These are phyloP conservation scores for Cercophora sp. DNA, from an alignment of 495 filamentous ascomycete species.

Conservation along the genomic window DNA sequence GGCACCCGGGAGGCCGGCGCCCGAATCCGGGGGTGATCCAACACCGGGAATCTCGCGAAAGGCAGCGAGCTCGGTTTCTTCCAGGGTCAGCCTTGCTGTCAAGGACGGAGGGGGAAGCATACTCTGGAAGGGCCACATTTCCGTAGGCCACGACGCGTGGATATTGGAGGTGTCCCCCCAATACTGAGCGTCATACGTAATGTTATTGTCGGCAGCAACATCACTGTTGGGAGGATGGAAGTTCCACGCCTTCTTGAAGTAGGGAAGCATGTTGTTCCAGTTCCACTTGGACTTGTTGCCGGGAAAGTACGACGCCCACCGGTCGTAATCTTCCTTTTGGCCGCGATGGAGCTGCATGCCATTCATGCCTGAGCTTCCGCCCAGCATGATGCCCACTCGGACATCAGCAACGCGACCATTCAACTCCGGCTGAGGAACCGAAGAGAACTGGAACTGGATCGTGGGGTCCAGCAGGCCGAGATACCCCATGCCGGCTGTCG, in stretches of 20 bases:
- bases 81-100: too few relatives aligned
- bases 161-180: slow-evolving; percentile 32
- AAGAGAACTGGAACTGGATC: slow-evolving; percentile 33
- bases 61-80: slow-evolving; percentile 29
- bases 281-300: slow-evolving; percentile 39
- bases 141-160: slow-evolving; percentile 34
- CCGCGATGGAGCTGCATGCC: slow-evolving; percentile 42
- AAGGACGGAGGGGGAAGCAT: too few relatives aligned
- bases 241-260: slow-evolving; percentile 27
- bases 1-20: slow-evolving; percentile 32
- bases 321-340: slow-evolving; percentile 40
- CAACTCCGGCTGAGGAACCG: slow-evolving; percentile 33
- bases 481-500: slow-evolving; percentile 10
- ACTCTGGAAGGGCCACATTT: slow-evolving; percentile 31
- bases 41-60: slow-evolving; percentile 37
- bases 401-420: slow-evolving; percentile 31
- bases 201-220: slow-evolving; percentile 27
- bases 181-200: slow-evolving; percentile 32
- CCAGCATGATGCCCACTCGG: slow-evolving; percentile 34
- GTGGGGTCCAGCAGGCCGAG: slow-evolving; percentile 14
- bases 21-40: slow-evolving; percentile 33
- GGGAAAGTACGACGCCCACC: slow-evolving; percentile 39
- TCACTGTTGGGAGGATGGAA: slow-evolving; percentile 27
- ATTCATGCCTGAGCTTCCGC: slow-evolving; percentile 47
- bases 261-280: slow-evolving; percentile 37